Evolutionary conservation across 768 basidiomycete species (phyloP).

Genomic region (Butyriboletus loyo): DNA sequence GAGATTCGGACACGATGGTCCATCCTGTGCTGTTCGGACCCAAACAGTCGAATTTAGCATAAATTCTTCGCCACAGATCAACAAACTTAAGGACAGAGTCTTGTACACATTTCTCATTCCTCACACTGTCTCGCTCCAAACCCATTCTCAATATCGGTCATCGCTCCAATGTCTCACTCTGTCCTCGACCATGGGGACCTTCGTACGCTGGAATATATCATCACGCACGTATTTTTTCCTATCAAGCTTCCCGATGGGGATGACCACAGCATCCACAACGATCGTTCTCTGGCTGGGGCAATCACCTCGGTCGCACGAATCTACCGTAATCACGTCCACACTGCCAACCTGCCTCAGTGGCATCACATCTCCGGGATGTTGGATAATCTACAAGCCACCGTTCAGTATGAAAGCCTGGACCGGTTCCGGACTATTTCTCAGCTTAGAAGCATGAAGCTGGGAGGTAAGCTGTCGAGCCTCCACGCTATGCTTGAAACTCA

Average conservation of each 20-base stretch:
- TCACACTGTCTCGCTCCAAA: background rate
- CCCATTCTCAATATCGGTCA: background rate
- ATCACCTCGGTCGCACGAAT: conserved; percentile 15
- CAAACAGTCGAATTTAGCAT: background rate
- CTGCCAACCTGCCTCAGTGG: conserved; percentile 27
- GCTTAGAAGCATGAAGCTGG: conserved; percentile 4
- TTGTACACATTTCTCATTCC: background rate
- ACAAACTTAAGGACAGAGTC: background rate
- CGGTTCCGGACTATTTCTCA: conserved; percentile 2
- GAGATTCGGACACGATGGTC: background rate
- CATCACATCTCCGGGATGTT: conserved; percentile 31
- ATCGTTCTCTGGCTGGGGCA: conserved; percentile 26
- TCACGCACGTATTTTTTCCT: conserved; percentile 45
- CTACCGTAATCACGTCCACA: conserved; percentile 14
- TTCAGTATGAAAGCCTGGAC: conserved; percentile 14
- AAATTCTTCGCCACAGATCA: background rate
- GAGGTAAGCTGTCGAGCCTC: background rate
- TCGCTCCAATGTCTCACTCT: conserved; percentile 3
- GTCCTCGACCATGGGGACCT: background rate
- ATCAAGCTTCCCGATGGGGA: conserved; percentile 38
- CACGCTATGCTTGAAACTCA: background rate
- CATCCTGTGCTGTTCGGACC: conserved; percentile 12
- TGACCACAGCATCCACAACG: conserved; percentile 27
- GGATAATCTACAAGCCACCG: conserved; percentile 15
- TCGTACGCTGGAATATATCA: conserved; percentile 26